A percentile compares a stretch with the other conserved stretches of the same genome.
These are phyloP conservation scores for Pythium myriotylum DNA, from an alignment of 352 stramenopile genomes.

Conservation along the genomic window DNA sequence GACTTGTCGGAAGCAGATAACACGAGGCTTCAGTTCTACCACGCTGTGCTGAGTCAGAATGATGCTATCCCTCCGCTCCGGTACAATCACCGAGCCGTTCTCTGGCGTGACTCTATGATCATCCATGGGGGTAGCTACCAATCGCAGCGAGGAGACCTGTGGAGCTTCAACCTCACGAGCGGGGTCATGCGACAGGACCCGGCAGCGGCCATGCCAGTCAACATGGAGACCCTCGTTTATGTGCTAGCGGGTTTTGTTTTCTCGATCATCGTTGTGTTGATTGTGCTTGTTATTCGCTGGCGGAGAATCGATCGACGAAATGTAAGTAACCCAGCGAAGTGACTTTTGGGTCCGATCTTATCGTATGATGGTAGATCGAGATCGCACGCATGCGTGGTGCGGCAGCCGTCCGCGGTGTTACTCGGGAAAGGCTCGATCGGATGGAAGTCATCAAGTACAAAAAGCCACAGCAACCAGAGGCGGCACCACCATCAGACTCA, in stretches of 20 bases:
- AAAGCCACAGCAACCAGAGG: conserved; percentile 20
- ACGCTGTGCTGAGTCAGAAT: conserved; percentile 13
- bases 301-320: conserved; percentile 61
- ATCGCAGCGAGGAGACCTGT: conserved; percentile 65
- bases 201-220: conserved; percentile 36
- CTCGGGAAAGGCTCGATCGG: conserved; percentile 62
- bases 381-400: conserved; percentile 47
- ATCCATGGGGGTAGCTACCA: conserved; percentile 78
- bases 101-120: conserved; percentile 62
- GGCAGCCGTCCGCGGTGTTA: conserved; percentile 50
- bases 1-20: conserved; percentile 24
- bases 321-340: conserved; percentile 28
- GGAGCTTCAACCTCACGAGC: conserved; percentile 64
- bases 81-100: conserved; percentile 63
- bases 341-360: neutral
- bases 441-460: conserved; percentile 71
- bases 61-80: conserved; percentile 46
- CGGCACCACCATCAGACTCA: conserved; percentile 5
- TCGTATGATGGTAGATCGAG: conserved; percentile 39
- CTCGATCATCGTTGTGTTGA: conserved; percentile 57
- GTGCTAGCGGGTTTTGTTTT: conserved; percentile 69
- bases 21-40: conserved; percentile 33
- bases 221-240: conserved; percentile 76
- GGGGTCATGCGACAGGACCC: conserved; percentile 32
- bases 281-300: conserved; percentile 69